phyloP scores from a whole-genome alignment of 1,139 yeast genomes.

The Pichia sp. region DNA sequence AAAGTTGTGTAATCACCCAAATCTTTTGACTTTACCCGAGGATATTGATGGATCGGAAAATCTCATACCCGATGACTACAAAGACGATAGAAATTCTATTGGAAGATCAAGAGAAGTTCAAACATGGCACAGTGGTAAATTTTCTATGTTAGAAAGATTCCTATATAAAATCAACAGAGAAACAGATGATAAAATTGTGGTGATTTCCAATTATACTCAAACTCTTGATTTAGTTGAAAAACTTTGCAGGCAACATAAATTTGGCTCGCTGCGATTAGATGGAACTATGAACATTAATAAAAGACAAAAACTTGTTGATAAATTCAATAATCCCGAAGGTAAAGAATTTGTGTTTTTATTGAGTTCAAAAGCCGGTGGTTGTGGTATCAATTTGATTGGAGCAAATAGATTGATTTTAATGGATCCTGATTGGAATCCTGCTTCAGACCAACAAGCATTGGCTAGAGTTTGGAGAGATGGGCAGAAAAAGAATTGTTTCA shows the following conservation, averaged over 20 bases:
- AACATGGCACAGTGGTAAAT: conserved; percentile 57
- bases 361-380: conserved; percentile 97
- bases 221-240: conserved; percentile 85
- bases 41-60: conserved; percentile 65
- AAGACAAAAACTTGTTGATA: conserved; percentile 87
- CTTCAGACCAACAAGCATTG: conserved; percentile 95
- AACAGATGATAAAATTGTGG: conserved; percentile 88
- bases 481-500: conserved; percentile 93
- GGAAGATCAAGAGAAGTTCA: conserved; percentile 47
- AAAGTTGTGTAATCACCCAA: conserved; percentile 92
- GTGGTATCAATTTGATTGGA: conserved; percentile 95
- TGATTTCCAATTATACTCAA: conserved; percentile 90
- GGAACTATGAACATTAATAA: conserved; percentile 91
- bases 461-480: conserved; percentile 99
- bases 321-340: conserved; percentile 84
- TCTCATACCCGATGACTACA: conserved; percentile 70
- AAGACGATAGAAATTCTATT: conserved; percentile 26
- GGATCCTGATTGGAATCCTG: conserved; percentile 99
- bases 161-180: conserved; percentile 65
- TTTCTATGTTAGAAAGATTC: conserved; percentile 63
- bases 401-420: conserved; percentile 83
- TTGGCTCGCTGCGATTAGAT: conserved; percentile 79
- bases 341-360: conserved; percentile 81
- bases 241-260: conserved; percentile 67
- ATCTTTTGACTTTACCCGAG: conserved; percentile 63